These are phyloP conservation scores for Raphanus raphanistrum DNA, from an alignment of 345 rosid species.

Conservation along the genomic window DNA sequence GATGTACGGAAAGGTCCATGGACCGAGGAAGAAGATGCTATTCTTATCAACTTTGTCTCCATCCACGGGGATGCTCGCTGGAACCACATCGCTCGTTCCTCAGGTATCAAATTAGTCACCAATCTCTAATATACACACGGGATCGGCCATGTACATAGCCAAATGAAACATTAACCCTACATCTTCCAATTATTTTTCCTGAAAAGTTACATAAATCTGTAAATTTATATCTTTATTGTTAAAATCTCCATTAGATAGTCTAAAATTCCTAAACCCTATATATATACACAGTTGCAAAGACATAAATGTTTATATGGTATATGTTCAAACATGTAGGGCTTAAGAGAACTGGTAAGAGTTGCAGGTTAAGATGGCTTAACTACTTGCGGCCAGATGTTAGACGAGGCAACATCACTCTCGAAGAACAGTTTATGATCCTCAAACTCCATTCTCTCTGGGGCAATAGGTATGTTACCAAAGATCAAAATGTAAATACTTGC, in stretches of 20 bases:
- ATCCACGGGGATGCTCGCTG: constrained; percentile 87
- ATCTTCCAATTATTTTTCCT: too few species aligned
- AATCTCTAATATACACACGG: background rate
- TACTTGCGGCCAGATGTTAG: constrained; percentile 82
- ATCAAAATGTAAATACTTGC: background rate
- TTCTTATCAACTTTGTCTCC: constrained; percentile 57
- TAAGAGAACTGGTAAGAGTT: constrained; percentile 88
- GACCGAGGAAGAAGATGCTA: constrained; percentile 75
- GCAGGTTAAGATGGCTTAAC: constrained; percentile 90
- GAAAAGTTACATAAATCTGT: too few species aligned
- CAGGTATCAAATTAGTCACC: constrained; percentile 43
- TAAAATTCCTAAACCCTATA: too few species aligned
- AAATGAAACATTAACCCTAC: too few species aligned
- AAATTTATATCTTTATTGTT: too few species aligned
- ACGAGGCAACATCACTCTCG: constrained; percentile 77
- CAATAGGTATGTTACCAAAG: constrained; percentile 52
- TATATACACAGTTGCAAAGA: background rate
- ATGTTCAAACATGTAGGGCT: constrained; percentile 48
- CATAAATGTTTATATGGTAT: background rate
- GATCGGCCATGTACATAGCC: background rate
- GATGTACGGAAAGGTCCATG: constrained; percentile 84
- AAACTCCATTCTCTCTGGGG: constrained; percentile 92
- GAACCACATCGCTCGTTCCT: constrained; percentile 67
- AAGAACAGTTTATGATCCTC: constrained; percentile 81
- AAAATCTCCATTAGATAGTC: too few species aligned